A percentile compares a stretch with the other conserved stretches of the same genome.
phyloP scores from a whole-genome alignment of 768 basidiomycete genomes.

The Boletus insuetus region DNA sequence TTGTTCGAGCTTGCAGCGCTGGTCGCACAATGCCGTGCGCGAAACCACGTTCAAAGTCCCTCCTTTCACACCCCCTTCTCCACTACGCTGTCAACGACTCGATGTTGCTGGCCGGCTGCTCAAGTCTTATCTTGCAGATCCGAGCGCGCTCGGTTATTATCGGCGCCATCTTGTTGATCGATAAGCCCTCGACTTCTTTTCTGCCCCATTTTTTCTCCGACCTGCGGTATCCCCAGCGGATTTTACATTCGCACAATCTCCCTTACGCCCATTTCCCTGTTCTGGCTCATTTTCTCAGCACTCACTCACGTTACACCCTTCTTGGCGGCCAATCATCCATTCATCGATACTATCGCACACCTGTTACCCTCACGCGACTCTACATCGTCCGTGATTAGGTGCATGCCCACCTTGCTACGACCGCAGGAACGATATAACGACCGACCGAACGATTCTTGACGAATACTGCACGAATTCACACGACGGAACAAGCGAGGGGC shows the following conservation, averaged over 20 bases:
- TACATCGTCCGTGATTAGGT: conserved; percentile 12
- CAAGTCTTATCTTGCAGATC: conserved; percentile 32
- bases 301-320: conserved; percentile 20
- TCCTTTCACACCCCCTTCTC: conserved; percentile 1
- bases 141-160: conserved; percentile 31
- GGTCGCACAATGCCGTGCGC: conserved; percentile 36
- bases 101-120: conserved; percentile 38
- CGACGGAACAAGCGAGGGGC: conserved; percentile 29
- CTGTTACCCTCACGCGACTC: conserved; percentile 17
- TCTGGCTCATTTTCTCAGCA: conserved; percentile 20
- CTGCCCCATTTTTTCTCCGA: conserved; percentile 23
- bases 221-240: conserved; percentile 26
- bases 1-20: conserved; percentile 29
- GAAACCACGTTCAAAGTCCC: conserved; percentile 20
- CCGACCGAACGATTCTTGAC: conserved; percentile 37
- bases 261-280: conserved; percentile 18
- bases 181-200: conserved; percentile 35
- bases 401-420: conserved; percentile 29
- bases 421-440: conserved; percentile 33
- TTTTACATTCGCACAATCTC: conserved; percentile 26
- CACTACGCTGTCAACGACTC: conserved; percentile 33
- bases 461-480: conserved; percentile 31
- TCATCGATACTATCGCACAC: conserved; percentile 20
- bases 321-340: conserved; percentile 25
- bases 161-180: conserved; percentile 43